phyloP scores from a whole-genome alignment of 768 basidiomycete genomes.

The Ramaria sp. region DNA sequence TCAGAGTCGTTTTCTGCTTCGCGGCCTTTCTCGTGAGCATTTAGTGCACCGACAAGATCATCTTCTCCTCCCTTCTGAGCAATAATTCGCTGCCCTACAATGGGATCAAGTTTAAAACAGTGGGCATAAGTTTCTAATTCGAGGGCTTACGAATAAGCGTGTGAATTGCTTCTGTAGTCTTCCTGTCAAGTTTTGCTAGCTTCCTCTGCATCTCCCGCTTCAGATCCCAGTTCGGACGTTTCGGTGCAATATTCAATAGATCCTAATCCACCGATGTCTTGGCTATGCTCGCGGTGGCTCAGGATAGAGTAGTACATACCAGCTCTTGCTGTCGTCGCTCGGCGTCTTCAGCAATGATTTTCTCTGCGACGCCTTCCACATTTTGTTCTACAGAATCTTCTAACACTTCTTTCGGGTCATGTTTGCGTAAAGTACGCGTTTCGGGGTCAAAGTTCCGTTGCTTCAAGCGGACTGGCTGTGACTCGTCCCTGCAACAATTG shows the following conservation, averaged over 20 bases:
- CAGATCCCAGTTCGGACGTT: slow-evolving; percentile 93
- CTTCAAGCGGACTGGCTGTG: slow-evolving; percentile 31
- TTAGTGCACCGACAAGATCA: slow-evolving; percentile 77
- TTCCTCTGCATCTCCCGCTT: slow-evolving; percentile 92
- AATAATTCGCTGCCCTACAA: slow-evolving; percentile 63
- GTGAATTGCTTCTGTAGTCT: slow-evolving; percentile 87
- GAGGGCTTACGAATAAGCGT: slow-evolving; percentile 73
- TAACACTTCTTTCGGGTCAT: slow-evolving; percentile 38
- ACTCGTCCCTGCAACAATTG: not conserved
- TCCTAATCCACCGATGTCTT: slow-evolving; percentile 38
- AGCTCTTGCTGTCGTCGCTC: slow-evolving; percentile 77
- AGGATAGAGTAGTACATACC: slow-evolving; percentile 32
- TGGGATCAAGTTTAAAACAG: not conserved
- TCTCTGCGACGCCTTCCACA: slow-evolving; percentile 74
- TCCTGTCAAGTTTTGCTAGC: slow-evolving; percentile 76
- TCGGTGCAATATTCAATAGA: slow-evolving; percentile 94
- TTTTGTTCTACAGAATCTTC: slow-evolving; percentile 84
- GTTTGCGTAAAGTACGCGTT: slow-evolving; percentile 68
- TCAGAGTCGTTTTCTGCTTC: slow-evolving; percentile 43
- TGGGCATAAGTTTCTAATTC: not conserved
- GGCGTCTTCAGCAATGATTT: slow-evolving; percentile 81
- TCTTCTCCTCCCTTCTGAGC: slow-evolving; percentile 71
- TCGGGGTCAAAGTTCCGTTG: slow-evolving; percentile 86
- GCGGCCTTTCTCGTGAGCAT: slow-evolving; percentile 53
- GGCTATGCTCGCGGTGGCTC: not conserved